Conservation (phyloP, 2,329 filamentous ascomycete genomes). For the Xylariales sp. region DNA sequence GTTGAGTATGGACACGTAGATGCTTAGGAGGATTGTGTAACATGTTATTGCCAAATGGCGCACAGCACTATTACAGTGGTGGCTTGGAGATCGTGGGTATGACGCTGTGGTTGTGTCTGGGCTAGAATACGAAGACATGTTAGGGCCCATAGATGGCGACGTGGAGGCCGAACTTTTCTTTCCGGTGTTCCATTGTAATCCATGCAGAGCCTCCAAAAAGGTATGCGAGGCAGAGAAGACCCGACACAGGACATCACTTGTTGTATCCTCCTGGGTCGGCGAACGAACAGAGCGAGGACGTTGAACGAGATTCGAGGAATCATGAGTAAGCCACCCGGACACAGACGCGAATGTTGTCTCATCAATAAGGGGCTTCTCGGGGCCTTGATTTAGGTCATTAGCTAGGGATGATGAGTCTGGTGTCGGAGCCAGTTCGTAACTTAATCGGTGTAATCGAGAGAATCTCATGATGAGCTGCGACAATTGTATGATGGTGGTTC, state of each 20-base stretch:
- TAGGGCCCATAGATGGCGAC: background rate
- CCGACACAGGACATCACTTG: constrained; percentile 6
- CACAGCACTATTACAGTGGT: background rate
- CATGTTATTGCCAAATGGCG: background rate
- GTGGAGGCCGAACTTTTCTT: background rate
- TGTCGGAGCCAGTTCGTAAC: background rate
- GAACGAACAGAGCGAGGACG: background rate
- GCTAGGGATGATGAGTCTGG: background rate
- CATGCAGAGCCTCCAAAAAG: background rate
- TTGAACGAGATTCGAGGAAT: background rate
- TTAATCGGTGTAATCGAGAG: background rate
- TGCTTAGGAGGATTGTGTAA: background rate
- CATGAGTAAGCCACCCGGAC: background rate
- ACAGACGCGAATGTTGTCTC: background rate
- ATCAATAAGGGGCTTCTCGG: background rate
- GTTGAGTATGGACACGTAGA: background rate
- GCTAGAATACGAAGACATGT: background rate
- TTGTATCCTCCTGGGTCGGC: background rate
- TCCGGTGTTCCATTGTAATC: background rate
- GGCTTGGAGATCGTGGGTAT: too few relatives aligned
- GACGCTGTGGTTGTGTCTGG: background rate
- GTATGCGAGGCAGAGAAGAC: constrained; percentile 1
- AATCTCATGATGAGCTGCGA: constrained; percentile 6
- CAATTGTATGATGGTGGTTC: background rate
- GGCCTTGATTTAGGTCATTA: background rate